These are phyloP conservation scores for Plantago coronopus DNA, from an alignment of 305 asterid species.

Conservation along the genomic window DNA sequence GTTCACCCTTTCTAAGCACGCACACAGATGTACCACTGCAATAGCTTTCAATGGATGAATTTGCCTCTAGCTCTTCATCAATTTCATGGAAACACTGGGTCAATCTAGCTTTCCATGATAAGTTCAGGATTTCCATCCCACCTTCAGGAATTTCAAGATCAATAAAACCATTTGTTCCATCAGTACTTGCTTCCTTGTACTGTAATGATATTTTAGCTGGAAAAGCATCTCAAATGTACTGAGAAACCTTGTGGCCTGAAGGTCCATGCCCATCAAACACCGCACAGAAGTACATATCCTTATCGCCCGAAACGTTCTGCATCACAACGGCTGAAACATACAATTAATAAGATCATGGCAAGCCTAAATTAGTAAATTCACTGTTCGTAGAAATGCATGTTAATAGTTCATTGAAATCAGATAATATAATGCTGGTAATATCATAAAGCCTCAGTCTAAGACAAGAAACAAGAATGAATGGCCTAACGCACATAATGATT, in stretches of 20 bases:
- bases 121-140: conserved; percentile 21
- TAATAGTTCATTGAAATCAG: too few relatives aligned
- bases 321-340: not conserved
- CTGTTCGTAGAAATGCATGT: too few relatives aligned
- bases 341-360: not conserved
- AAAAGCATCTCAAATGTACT: conserved; percentile 43
- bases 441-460: too few relatives aligned
- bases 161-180: conserved; percentile 1
- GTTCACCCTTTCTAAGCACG: conserved; percentile 47
- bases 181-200: conserved; percentile 12
- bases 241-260: conserved; percentile 58
- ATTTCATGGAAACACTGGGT: conserved; percentile 37
- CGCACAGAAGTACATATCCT: conserved; percentile 41
- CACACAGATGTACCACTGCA: conserved; percentile 61
- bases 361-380: too few relatives aligned
- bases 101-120: conserved; percentile 38
- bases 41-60: conserved; percentile 45
- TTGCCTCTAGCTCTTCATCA: conserved; percentile 47
- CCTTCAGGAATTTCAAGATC: not conserved
- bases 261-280: conserved; percentile 72
- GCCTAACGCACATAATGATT: too few relatives aligned
- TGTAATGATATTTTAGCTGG: conserved; percentile 46
- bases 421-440: too few relatives aligned
- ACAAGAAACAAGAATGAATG: too few relatives aligned
- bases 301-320: conserved; percentile 50